phyloP scores from a whole-genome alignment of 2,329 filamentous ascomycete genomes.

The Colletotrichum sp. region DNA sequence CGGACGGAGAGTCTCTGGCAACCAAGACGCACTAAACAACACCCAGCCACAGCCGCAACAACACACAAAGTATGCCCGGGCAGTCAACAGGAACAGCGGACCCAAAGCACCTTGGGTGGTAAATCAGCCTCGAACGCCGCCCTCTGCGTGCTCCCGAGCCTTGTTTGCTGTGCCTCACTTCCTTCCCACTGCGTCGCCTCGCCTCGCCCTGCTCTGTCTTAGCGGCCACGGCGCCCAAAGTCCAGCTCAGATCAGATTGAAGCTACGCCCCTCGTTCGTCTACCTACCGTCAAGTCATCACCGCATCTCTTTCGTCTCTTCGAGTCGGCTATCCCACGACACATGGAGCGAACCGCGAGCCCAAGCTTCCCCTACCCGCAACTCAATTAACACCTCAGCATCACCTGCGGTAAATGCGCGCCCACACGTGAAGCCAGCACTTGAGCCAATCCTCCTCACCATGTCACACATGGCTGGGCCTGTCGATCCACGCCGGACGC shows the following conservation, averaged over 20 bases:
- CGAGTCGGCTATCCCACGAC: neutral
- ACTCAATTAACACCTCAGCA: neutral
- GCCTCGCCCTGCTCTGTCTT: neutral
- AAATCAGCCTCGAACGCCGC: neutral
- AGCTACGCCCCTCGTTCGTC: neutral
- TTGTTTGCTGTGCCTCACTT: neutral
- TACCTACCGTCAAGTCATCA: neutral
- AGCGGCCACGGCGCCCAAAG: neutral
- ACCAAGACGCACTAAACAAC: neutral
- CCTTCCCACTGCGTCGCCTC: neutral
- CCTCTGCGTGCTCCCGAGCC: neutral
- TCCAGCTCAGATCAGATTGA: neutral
- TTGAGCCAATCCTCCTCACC: neutral
- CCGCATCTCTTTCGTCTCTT: neutral
- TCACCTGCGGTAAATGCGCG: neutral
- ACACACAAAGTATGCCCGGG: neutral
- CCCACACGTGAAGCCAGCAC: neutral
- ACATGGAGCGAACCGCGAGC: neutral
- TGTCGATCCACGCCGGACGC: conserved; percentile 2
- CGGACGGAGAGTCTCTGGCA: neutral
- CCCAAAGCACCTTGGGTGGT: neutral
- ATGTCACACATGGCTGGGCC: neutral
- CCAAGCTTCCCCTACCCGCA: neutral
- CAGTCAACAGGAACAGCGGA: neutral
- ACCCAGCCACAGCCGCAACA: neutral